A percentile compares a stretch with the other conserved stretches of the same genome.
Evolutionary conservation across 2,329 filamentous ascomycete genomes (phyloP).

Genomic region (Lasiodiplodia sp.): DNA sequence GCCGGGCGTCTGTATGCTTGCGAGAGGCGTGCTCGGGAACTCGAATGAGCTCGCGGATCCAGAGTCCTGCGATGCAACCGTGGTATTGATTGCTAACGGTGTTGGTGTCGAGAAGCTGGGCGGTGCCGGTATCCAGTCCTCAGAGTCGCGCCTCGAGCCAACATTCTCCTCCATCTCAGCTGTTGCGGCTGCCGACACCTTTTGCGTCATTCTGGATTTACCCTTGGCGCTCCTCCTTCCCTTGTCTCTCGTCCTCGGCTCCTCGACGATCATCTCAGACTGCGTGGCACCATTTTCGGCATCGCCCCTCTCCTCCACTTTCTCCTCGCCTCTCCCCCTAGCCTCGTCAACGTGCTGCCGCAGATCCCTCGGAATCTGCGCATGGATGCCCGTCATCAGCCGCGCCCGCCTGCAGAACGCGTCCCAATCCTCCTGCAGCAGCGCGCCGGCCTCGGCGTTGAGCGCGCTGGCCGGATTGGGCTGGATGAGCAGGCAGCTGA

Average conservation of each 20-base stretch:
- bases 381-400: constrained; percentile 69
- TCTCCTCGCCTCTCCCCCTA: constrained; percentile 58
- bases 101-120: constrained; percentile 36
- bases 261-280: constrained; percentile 32
- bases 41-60: constrained; percentile 26
- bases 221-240: constrained; percentile 39
- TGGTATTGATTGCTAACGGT: constrained; percentile 6
- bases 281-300: constrained; percentile 33
- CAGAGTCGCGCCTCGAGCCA: constrained; percentile 37
- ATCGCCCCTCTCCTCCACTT: constrained; percentile 33
- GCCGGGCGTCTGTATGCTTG: constrained; percentile 10
- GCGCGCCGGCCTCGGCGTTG: constrained; percentile 66
- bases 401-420: constrained; percentile 64
- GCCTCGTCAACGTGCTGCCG: constrained; percentile 58
- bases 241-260: constrained; percentile 30
- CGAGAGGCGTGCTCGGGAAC: constrained; percentile 32
- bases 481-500: constrained; percentile 68
- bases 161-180: constrained; percentile 39
- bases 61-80: constrained; percentile 40
- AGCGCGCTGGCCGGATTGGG: constrained; percentile 70
- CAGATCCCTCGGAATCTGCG: constrained; percentile 58
- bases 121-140: constrained; percentile 47
- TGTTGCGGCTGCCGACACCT: constrained; percentile 29
- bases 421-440: constrained; percentile 66
- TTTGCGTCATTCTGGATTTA: constrained; percentile 30